Evolutionary conservation across 805 yeast species (phyloP).

Genomic region (Peterozyma xylosa): DNA sequence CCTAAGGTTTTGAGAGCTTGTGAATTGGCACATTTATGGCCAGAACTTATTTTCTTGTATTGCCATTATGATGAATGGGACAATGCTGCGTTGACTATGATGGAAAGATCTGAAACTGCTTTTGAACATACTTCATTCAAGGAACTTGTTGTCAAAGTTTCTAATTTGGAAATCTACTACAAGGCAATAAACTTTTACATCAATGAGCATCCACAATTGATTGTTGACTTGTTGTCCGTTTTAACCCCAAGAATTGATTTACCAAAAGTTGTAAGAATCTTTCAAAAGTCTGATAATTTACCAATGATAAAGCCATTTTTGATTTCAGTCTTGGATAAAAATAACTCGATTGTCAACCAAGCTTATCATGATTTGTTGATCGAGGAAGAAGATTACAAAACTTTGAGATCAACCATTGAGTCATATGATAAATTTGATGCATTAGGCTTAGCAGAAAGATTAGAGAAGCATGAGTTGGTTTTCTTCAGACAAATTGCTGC

Average conservation of each 20-base stretch:
- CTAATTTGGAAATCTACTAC: slow-evolving; percentile 94
- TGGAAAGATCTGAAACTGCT: slow-evolving; percentile 87
- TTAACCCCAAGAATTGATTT: slow-evolving; percentile 87
- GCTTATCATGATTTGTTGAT: slow-evolving; percentile 94
- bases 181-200: slow-evolving; percentile 94
- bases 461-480: slow-evolving; percentile 84
- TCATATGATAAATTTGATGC: slow-evolving; percentile 88
- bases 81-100: slow-evolving; percentile 94
- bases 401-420: slow-evolving; percentile 81
- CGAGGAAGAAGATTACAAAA: slow-evolving; percentile 94
- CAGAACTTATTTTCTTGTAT: slow-evolving; percentile 90
- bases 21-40: slow-evolving; percentile 92
- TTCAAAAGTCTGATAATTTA: slow-evolving; percentile 90
- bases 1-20: slow-evolving; percentile 95
- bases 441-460: slow-evolving; percentile 82
- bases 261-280: slow-evolving; percentile 90
- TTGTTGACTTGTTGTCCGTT: slow-evolving; percentile 79
- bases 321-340: slow-evolving; percentile 84
- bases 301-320: slow-evolving; percentile 95
- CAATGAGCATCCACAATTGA: slow-evolving; percentile 82
- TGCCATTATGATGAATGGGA: slow-evolving; percentile 99
- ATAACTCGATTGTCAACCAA: slow-evolving; percentile 83
- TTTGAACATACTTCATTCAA: slow-evolving; percentile 93
- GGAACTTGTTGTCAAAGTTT: slow-evolving; percentile 89
- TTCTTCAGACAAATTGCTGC: slow-evolving; percentile 98